phyloP scores from a whole-genome alignment of 2,329 filamentous ascomycete genomes.

The Fusarium nelsonii region DNA sequence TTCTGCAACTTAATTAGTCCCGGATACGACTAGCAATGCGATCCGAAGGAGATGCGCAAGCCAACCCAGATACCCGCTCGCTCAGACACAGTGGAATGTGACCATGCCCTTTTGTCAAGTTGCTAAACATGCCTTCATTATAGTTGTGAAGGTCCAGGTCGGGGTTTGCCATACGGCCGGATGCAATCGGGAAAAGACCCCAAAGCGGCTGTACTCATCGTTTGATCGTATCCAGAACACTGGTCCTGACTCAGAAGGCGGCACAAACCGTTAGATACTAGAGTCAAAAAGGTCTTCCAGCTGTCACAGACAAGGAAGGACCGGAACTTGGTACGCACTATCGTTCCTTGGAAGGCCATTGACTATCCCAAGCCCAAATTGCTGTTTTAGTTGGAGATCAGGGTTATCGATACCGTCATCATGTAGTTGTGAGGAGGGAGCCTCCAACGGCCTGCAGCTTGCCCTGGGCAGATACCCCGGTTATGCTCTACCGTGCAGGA shows the following conservation, averaged over 20 bases:
- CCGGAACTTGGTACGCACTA: not conserved
- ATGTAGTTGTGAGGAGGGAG: constrained; percentile 13
- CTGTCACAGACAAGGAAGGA: not conserved
- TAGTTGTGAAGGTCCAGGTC: not conserved
- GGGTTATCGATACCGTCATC: constrained; percentile 12
- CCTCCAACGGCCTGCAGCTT: constrained; percentile 4
- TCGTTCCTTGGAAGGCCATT: constrained; percentile 15
- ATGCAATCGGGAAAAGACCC: constrained; percentile 15
- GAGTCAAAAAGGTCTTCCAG: not conserved
- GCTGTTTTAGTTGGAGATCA: constrained; percentile 13
- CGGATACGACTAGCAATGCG: constrained; percentile 5
- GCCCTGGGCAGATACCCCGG: constrained; percentile 12
- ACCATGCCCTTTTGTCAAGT: constrained; percentile 11
- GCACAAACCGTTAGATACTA: constrained; percentile 1
- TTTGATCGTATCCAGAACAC: not conserved
- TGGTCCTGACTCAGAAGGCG: constrained; percentile 1
- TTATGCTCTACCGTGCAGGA: constrained; percentile 2
- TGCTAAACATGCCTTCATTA: not conserved
- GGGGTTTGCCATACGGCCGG: constrained; percentile 1
- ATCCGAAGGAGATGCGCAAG: constrained; percentile 4
- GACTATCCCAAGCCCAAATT: not conserved
- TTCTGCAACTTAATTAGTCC: constrained; percentile 4
- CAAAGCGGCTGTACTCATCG: constrained; percentile 3
- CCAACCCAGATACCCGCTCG: constrained; percentile 1
- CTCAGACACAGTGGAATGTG: constrained; percentile 3